Evolutionary conservation across 176 grass and related monocot genomes (phyloP).

Genomic region (Puya raimondii): DNA sequence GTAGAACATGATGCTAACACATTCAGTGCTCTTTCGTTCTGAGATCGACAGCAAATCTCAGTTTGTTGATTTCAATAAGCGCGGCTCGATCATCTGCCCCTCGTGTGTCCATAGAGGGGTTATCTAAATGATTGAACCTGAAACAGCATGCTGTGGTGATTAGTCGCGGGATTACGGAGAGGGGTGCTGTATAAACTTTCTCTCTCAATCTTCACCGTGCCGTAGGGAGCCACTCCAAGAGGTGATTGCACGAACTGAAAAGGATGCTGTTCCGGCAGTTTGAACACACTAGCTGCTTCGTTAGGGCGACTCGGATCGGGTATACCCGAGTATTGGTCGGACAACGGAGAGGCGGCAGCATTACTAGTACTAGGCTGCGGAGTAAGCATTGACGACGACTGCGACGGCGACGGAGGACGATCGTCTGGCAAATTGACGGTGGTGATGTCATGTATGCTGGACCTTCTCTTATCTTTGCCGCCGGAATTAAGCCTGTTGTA

Average conservation of each 20-base stretch:
- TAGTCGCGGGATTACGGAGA: neutral
- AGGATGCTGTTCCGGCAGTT: neutral
- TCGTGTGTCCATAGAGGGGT: neutral
- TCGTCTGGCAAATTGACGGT: constrained; percentile 16
- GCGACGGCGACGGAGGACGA: constrained; percentile 11
- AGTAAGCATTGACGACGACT: neutral
- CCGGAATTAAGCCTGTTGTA: constrained; percentile 24
- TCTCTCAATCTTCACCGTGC: neutral
- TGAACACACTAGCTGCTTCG: neutral
- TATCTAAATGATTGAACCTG: neutral
- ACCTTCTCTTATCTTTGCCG: constrained; percentile 24
- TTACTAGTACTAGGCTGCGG: neutral
- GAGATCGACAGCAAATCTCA: neutral
- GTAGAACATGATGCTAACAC: neutral
- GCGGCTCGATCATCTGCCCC: neutral
- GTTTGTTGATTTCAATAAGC: neutral
- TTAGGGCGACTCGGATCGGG: neutral
- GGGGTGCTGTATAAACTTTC: neutral
- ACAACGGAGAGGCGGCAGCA: neutral
- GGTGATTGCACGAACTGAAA: neutral
- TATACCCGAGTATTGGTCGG: neutral
- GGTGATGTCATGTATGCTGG: constrained; percentile 26
- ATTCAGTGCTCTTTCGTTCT: neutral
- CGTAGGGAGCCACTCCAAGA: neutral
- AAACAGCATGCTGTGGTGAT: neutral